Percentiles rank a stretch among this genome's conserved stretches.
Conservation (phyloP, 768 basidiomycete genomes). For the Mycena galopus region DNA sequence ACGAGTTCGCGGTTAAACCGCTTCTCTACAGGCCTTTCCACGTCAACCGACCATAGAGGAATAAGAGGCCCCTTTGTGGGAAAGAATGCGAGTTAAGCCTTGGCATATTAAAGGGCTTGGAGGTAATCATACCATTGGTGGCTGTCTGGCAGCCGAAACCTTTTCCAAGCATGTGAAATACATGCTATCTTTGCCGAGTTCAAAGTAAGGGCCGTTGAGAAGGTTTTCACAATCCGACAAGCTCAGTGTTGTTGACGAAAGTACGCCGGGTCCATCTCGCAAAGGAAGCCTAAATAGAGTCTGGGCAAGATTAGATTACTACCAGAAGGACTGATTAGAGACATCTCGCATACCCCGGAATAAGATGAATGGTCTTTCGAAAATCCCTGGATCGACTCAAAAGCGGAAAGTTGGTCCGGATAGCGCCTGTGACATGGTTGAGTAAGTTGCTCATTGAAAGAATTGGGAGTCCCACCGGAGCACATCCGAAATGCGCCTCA, state of each 20-base stretch:
- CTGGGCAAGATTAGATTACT: constrained; percentile 13
- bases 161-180: constrained; percentile 32
- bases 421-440: constrained; percentile 18
- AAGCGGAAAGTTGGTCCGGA: constrained; percentile 31
- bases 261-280: constrained; percentile 18
- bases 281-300: constrained; percentile 39
- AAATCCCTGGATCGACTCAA: constrained; percentile 36
- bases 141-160: constrained; percentile 17
- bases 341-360: constrained; percentile 16
- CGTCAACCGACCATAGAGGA: constrained; percentile 21
- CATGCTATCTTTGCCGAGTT: constrained; percentile 28
- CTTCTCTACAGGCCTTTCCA: neutral
- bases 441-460: neutral
- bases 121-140: constrained; percentile 15
- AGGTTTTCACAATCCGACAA: constrained; percentile 32
- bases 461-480: neutral
- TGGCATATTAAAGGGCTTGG: neutral
- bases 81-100: neutral
- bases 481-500: constrained; percentile 18
- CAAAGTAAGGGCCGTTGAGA: constrained; percentile 28
- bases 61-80: neutral
- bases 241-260: constrained; percentile 20
- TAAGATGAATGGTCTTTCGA: constrained; percentile 12
- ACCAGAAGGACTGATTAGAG: neutral
- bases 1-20: constrained; percentile 11